Conservation (phyloP, 257 asterid genomes). For the Coffea eugenioides region DNA sequence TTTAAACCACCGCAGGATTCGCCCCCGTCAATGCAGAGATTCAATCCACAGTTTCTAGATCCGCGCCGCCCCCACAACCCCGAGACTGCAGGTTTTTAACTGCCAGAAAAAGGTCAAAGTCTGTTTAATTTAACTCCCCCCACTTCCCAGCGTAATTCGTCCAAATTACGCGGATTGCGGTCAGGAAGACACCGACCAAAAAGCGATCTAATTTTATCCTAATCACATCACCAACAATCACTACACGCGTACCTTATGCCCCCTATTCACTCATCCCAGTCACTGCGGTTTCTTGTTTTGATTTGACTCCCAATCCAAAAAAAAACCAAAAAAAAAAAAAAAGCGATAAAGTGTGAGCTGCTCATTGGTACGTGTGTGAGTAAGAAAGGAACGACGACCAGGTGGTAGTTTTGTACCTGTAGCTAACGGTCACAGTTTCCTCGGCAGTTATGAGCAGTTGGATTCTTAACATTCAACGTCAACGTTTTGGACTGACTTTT, state of each 20-base stretch:
- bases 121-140: background rate
- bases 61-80: background rate
- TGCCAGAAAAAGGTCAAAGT: background rate
- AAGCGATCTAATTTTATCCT: background rate
- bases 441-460: slow-evolving; percentile 10
- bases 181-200: slow-evolving; percentile 3
- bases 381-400: too few species aligned
- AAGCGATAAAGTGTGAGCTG: background rate
- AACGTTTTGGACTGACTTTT: background rate
- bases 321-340: background rate
- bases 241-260: too few species aligned
- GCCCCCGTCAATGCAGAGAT: background rate
- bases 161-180: background rate
- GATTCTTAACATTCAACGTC: background rate
- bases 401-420: background rate
- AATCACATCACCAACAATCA: background rate
- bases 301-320: background rate
- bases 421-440: slow-evolving; percentile 15
- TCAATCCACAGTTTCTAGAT: background rate
- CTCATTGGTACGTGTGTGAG: slow-evolving; percentile 8
- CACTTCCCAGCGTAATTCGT: background rate
- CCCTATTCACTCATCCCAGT: too few species aligned
- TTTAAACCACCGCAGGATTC: background rate
- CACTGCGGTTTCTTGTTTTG: background rate
- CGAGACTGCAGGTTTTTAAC: too few species aligned